Base-by-base conservation (phyloP, 192 early-diverging fungal genomes). In the Dispira simplex region DNA sequence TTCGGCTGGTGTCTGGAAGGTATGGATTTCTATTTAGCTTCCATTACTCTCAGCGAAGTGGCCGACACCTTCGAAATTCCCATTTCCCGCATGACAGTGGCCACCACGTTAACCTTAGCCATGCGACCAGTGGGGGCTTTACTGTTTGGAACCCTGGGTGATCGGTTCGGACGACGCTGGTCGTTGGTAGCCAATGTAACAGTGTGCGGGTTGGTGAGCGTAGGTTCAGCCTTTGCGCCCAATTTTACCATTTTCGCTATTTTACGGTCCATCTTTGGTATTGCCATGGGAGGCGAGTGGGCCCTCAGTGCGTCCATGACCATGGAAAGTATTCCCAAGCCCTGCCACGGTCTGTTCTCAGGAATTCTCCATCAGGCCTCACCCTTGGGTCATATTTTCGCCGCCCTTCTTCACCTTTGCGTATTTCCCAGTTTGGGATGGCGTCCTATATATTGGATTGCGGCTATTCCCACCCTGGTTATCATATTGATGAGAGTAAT, bases 331-430 rank as follows among this genome's bases (percentile, higher is more conserved):
- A 63, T 90, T 14, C 88, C 86, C 0, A 63, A 76, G 14, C 81
- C 85, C 69, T 70, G 78, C 63, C 74, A 86, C 46, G 88, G 88
- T 48, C 66, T 90, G 21, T 88, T 90, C 32, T 82, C 85, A 9
- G 87, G 87, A 28, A 84, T 90, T 28, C 74, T 88, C 45, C 88
- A 90, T 55, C 73, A 86, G 71, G 85, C 82, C 0, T 87, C 86
- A 65, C 79, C 88, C 11, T 65, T 75, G 18, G 88, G 88, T 9
- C 83, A 83, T 65, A 70, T 90, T 0, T 52, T 90, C 0, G 84
- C 88, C 5, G 70, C 82, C 1, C 63, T 82, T 55, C 59, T 87
- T 21, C 83, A 83, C 66, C 81, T 79, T 57, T 67, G 67, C 2
- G 65, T 85, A 47, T 72, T 83, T 23, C 72, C 76, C 1, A 70